Evolutionary conservation across 495 filamentous ascomycete genomes (phyloP), one percentile per base, ranked within the genome.

Genomic region (Opeltia flavorubescens): DNA sequence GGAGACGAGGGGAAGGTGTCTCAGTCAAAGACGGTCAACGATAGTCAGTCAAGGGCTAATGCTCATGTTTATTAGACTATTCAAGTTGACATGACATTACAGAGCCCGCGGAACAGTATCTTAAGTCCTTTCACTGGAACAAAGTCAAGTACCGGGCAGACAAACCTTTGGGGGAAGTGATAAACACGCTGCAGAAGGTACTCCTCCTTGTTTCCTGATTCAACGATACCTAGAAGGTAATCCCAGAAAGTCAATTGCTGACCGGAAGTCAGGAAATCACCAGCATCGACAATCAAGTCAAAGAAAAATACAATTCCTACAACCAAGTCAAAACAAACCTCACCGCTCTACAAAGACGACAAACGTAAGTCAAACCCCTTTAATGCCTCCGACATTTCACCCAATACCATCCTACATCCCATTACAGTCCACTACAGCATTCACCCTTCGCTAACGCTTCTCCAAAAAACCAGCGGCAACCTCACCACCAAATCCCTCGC

Each of bases 61-160:
- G 21, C 13, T 6, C 6, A 20, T 11, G 31, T 17, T 13, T 15
- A 30, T 23, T 15, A 11, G 23, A 21, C 41, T 43, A 36, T 43
- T 53, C 48, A 59, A 40, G 21, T 51, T 51, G 41, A 56, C 25
- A 24, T 15, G 7, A 4, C 4, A 17, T 13, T 17, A n/a, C 52
- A 95, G 89, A 94, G 59, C 89, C 91, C 29, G 88, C 85, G 43
- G 91, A 94, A 55, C 82, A 89, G 55, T 98, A 98, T 61, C 69
- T 98, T 29, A 78, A 81, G 55, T 76, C 77, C 7, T 98, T 95
- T 65, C 72, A 73, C 44, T 98, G 91, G 91, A 95, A 96, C 63
- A 95, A 89, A 62, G 83, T 89, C 60, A 89, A 94, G 63, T 98
- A 96, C 61, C 78, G 89, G 44, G 83, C 84, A 44, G 91, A 98